Evolutionary conservation across 2,329 filamentous ascomycete species (phyloP).

Genomic region (Epichloe sp.): DNA sequence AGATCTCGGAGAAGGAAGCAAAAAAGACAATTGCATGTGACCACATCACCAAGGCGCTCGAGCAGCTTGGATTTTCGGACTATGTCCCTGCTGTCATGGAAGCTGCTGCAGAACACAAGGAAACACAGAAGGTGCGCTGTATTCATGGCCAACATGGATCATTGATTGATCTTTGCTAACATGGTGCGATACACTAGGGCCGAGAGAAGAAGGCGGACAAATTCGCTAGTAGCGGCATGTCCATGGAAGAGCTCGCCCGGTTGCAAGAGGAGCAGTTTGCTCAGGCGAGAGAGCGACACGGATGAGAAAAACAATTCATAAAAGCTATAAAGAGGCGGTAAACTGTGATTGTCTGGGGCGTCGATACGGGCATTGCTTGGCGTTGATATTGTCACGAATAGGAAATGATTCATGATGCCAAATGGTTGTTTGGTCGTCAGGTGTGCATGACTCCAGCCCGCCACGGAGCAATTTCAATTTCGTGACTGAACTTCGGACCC

Average conservation of each 20-base stretch:
- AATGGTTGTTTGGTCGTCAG: background rate
- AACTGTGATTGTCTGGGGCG: constrained; percentile 7
- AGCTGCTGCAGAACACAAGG: constrained; percentile 83
- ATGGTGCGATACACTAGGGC: constrained; percentile 38
- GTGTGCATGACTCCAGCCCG: background rate
- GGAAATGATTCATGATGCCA: background rate
- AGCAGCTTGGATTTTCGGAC: constrained; percentile 82
- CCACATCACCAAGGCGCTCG: constrained; percentile 89
- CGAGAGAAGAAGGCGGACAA: constrained; percentile 97
- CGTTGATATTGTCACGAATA: constrained; percentile 12
- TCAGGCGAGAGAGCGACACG: constrained; percentile 40
- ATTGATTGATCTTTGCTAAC: constrained; percentile 26
- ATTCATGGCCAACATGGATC: constrained; percentile 28
- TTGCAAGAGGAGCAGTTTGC: constrained; percentile 89
- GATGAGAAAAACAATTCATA: constrained; percentile 2
- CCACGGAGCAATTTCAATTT: too few species aligned
- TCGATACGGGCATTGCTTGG: constrained; percentile 22
- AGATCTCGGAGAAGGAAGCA: constrained; percentile 95
- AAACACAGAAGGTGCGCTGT: constrained; percentile 65
- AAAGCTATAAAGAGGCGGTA: background rate
- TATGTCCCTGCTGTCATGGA: constrained; percentile 82
- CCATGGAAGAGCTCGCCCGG: constrained; percentile 75
- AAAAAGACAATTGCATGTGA: constrained; percentile 99
- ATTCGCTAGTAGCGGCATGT: constrained; percentile 86
- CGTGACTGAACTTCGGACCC: too few species aligned